Base-by-base conservation (phyloP, 164 flowering plant species). In the Protea cynaroides region DNA sequence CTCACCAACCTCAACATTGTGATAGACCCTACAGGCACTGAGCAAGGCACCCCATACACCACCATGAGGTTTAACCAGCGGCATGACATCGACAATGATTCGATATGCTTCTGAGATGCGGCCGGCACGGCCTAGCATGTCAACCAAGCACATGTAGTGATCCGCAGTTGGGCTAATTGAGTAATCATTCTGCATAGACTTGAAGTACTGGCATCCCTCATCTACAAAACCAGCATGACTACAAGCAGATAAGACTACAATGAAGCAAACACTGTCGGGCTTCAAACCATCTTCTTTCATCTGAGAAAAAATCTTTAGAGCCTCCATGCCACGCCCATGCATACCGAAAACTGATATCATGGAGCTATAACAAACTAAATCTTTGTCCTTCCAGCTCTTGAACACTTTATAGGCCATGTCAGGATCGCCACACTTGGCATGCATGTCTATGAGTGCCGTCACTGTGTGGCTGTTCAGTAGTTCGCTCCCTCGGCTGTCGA, bases 101-200 rank as follows among this genome's bases (percentile, higher is more conserved):
- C 38, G 62, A 47, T 71, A 66, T 13, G 74, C 74, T 43, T 71
- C 74, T 0, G 25, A 43, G 23, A 66, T 57, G 8, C 49, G 56
- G 19, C 75, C 75, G 22, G 67, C 61, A 21, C 75, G 67, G 34
- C 75, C 71, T 56, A 71, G 66, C 23, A 71, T 13, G 58, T 71
- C 74, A 25, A 71, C 66, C 66, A 71, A 29, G 62, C 74, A 71
- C 70, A 67, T 66, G 54, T 66, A 71, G 49, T 71, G 74, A 66
- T 71, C 74, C 10, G 67, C 67, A 34, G 63, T 71, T 9, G 74
- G 74, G 43, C 60, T 8, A 13, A 72, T 72, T 11, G 53, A 62
- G 67, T 62, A 72, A 40, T 72, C 64, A 4, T 63, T 58, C 54
- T 59, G 51, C 75, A 72, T 72, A 25, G 55, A 25, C 12, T 62